Evolutionary conservation across 306 rosid species (phyloP).

Genomic region (Arachis stenosperma): DNA sequence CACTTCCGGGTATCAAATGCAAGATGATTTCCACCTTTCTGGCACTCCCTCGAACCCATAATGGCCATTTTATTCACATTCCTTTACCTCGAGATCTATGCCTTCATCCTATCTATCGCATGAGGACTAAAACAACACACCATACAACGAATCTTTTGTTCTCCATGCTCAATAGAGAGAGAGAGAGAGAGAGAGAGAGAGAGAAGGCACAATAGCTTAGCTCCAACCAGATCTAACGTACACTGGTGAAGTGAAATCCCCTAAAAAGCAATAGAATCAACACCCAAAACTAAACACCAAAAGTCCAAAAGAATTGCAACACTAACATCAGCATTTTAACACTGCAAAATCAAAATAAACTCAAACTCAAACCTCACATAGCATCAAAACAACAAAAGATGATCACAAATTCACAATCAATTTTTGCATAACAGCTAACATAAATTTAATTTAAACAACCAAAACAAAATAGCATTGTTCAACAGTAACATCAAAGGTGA

Average conservation of each 20-base stretch:
- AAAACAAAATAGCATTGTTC: background rate
- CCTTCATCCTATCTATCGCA: slow-evolving; percentile 8
- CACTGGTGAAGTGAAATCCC: slow-evolving; percentile 35
- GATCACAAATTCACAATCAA: background rate
- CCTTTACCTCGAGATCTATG: slow-evolving; percentile 80
- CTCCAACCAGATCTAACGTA: slow-evolving; percentile 45
- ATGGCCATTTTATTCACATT: slow-evolving; percentile 38
- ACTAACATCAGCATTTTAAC: background rate
- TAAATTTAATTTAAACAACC: background rate
- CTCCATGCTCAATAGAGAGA: slow-evolving; percentile 67
- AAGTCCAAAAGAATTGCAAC: background rate
- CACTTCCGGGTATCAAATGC: background rate
- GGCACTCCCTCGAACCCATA: slow-evolving; percentile 19
- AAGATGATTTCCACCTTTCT: slow-evolving; percentile 22
- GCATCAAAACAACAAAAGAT: slow-evolving; percentile 1
- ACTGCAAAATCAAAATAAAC: background rate
- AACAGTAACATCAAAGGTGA: background rate
- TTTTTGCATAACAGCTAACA: background rate
- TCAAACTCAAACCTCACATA: slow-evolving; percentile 35
- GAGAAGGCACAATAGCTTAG: background rate
- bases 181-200: background rate
- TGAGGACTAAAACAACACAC: slow-evolving; percentile 17
- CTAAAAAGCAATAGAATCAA: slow-evolving; percentile 42
- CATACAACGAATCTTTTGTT: slow-evolving; percentile 56
- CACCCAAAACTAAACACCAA: slow-evolving; percentile 21